Base-by-base conservation (phyloP, 1,284 basidiomycete species). In the Leccinum variabile region DNA sequence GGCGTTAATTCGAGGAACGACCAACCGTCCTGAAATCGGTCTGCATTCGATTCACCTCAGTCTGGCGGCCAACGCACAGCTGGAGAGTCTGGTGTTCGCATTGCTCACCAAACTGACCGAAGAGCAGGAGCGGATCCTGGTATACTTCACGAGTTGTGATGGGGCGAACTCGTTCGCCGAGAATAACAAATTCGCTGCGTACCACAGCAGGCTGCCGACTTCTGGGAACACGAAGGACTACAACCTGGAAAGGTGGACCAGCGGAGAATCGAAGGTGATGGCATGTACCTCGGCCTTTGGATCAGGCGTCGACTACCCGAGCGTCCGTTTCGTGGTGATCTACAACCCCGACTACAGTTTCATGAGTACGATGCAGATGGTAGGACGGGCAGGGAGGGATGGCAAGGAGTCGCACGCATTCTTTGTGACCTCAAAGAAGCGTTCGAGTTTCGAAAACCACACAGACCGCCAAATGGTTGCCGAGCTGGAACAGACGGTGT, bases 361-460 rank as follows among this genome's bases (percentile, higher is more conserved):
- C 6, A 25, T 53, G 5, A 8, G 16, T 0, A 35, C 50, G 25
- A 22, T 39, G 10, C 57, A 59, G 33, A 55, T 55, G 57, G 9
- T 35, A 6, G 33, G 46, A 3, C 32, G 33, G 5, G 61, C 61
- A 1, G 53, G 62, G 1, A 63, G 62, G 18, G 61, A 63, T 2
- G 61, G 55, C 2, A n/a, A 7, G 3, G 41, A 41, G 37, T 63
- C 55, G 1, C 62, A 63, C 14, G 28, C 39, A 1, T 63, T 63
- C 52, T 63, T 63, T 2, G 25, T 25, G 14, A 53, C 54, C 8
- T 44, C 35, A 25, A n/a, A 3, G 28, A 8, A 16, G 11, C 8
- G 16, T 41, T 16, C 8, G 41, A 44, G 41, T n/a, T 44, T 35
- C 35, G 30, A 30, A 30, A 30, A 30, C 30, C 5, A 30, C 5